A percentile compares a stretch with the other conserved stretches of the same genome.
Conservation (phyloP, 192 early-diverging fungal species). For the Allomyces arbusculus region DNA sequence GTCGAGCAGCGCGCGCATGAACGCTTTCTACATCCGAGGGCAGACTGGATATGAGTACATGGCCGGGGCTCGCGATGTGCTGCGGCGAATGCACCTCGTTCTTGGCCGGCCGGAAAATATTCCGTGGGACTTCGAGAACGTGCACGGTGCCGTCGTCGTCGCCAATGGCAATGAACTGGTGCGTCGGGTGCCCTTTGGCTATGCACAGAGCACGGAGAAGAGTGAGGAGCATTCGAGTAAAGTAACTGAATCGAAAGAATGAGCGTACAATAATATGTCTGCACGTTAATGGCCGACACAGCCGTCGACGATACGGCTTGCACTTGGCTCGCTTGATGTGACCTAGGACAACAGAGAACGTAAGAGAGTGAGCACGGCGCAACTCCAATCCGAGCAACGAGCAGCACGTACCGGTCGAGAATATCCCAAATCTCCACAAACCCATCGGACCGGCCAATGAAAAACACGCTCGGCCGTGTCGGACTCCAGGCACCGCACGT, state of each 20-base stretch:
- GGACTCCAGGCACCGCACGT: conserved; percentile 38
- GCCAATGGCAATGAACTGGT: conserved; percentile 36
- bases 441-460: conserved; percentile 33
- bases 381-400: neutral
- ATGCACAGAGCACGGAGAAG: no score
- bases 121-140: conserved; percentile 35
- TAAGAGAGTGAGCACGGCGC: neutral
- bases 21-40: neutral
- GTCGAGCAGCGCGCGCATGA: neutral
- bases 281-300: conserved; percentile 22
- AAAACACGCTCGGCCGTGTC: conserved; percentile 39
- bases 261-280: conserved; percentile 8
- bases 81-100: conserved; percentile 21
- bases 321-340: conserved; percentile 22
- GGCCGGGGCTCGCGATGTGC: no score
- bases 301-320: conserved; percentile 29
- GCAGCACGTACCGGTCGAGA: conserved; percentile 17
- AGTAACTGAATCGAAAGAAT: no score
- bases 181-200: conserved; percentile 1
- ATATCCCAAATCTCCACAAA: conserved; percentile 41
- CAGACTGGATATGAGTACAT: no score
- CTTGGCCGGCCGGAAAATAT: conserved; percentile 23
- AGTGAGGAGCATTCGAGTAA: no score
- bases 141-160: conserved; percentile 44
- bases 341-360: neutral